A percentile compares a stretch with the other conserved stretches of the same genome.
Conservation (phyloP, 1,284 basidiomycete species). For the Moniliophthora roreri region DNA sequence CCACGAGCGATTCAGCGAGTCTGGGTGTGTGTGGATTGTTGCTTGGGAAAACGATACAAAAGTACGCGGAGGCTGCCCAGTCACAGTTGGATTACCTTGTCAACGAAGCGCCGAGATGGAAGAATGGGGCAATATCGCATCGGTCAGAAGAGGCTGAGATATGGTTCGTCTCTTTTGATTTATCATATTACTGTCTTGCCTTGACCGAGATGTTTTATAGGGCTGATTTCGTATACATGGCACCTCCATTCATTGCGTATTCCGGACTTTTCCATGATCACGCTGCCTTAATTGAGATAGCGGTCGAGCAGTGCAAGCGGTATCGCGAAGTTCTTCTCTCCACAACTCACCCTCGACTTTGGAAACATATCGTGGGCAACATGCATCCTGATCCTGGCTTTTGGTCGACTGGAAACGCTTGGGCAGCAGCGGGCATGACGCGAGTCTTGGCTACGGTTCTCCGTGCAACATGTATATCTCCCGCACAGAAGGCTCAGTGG, state of each 20-base stretch:
- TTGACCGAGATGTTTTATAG: constrained; percentile 26
- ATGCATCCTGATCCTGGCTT: constrained; percentile 28
- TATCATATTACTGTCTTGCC: not conserved
- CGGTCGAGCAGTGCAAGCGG: too few species aligned
- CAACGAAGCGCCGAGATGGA: constrained; percentile 38
- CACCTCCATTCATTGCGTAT: constrained; percentile 59
- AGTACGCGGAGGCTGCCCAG: constrained; percentile 28
- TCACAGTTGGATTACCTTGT: constrained; percentile 34
- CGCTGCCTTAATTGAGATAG: too few species aligned
- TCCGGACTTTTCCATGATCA: constrained; percentile 8
- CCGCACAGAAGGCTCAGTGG: too few species aligned
- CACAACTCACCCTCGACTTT: too few species aligned
- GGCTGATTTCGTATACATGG: constrained; percentile 64
- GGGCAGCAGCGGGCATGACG: constrained; percentile 41
- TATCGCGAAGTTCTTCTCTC: too few species aligned
- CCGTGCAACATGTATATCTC: too few species aligned
- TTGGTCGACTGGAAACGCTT: constrained; percentile 53
- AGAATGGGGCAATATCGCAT: constrained; percentile 51
- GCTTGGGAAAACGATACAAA: constrained; percentile 30
- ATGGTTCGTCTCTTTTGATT: constrained; percentile 33
- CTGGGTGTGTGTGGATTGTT: constrained; percentile 39
- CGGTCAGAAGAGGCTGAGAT: constrained; percentile 38
- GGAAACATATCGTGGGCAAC: not conserved
- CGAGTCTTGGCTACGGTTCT: constrained; percentile 45
- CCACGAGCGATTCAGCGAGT: constrained; percentile 42